Conservation (phyloP, 768 basidiomycete species). For the Sistotremastrum niveocremeum region DNA sequence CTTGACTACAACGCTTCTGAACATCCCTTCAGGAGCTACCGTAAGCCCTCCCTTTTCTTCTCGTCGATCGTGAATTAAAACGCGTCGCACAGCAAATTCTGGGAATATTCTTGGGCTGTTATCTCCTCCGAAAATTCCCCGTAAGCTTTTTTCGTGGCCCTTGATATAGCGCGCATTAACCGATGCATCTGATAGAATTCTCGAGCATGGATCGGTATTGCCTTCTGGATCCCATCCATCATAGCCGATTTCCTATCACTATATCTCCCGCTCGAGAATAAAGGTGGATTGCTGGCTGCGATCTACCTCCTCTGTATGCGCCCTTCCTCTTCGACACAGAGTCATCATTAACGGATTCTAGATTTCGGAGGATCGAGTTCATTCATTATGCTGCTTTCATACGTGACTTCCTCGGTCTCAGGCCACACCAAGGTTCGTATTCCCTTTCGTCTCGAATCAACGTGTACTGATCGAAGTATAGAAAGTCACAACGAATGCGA, state of each 20-base stretch:
- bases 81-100: slow-evolving; percentile 3
- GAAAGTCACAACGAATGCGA: slow-evolving; percentile 10
- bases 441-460: background rate
- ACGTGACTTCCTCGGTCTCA: slow-evolving; percentile 6
- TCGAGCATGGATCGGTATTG: slow-evolving; percentile 12
- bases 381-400: slow-evolving; percentile 8
- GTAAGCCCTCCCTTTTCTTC: background rate
- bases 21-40: slow-evolving; percentile 8
- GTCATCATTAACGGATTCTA: background rate
- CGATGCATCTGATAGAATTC: slow-evolving; percentile 11
- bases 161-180: slow-evolving; percentile 10
- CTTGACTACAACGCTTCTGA: slow-evolving; percentile 9
- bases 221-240: slow-evolving; percentile 17
- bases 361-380: slow-evolving; percentile 7
- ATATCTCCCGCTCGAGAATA: slow-evolving; percentile 9
- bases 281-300: slow-evolving; percentile 8
- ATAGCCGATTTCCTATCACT: slow-evolving; percentile 11
- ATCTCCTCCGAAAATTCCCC: slow-evolving; percentile 3
- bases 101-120: slow-evolving; percentile 7
- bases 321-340: no score
- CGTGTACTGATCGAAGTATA: background rate
- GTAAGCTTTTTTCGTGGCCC: slow-evolving; percentile 11
- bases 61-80: background rate
- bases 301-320: slow-evolving; percentile 3
- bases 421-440: slow-evolving; percentile 10